Percentiles rank a stretch among this genome's conserved stretches.
Conservation (phyloP, 192 early-diverging fungal species). For the Coemansia sp. region DNA sequence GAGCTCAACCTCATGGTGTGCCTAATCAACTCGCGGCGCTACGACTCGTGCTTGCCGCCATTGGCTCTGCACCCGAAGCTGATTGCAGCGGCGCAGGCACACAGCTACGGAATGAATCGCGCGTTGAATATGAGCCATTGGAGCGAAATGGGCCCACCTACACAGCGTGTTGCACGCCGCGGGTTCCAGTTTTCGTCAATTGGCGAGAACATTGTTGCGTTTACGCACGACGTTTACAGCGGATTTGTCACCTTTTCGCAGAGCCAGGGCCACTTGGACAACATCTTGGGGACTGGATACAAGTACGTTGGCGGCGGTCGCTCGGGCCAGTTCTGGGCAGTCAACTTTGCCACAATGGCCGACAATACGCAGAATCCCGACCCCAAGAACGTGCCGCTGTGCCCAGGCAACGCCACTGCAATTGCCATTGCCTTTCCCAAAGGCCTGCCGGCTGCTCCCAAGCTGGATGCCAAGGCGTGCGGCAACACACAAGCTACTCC, state of each 20-base stretch:
- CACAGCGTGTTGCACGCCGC: conserved; percentile 26
- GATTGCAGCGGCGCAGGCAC: conserved; percentile 36
- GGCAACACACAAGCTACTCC: conserved; percentile 26
- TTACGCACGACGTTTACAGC: conserved; percentile 14
- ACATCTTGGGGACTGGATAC: conserved; percentile 19
- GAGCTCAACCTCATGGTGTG: conserved; percentile 42
- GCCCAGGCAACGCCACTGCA: conserved; percentile 33
- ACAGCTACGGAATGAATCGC: conserved; percentile 51
- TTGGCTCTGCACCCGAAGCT: conserved; percentile 34
- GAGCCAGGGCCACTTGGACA: conserved; percentile 35
- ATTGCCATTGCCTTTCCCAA: conserved; percentile 39
- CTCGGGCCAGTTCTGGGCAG: conserved; percentile 46
- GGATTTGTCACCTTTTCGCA: conserved; percentile 19
- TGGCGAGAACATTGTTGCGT: conserved; percentile 31
- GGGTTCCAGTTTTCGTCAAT: conserved; percentile 22
- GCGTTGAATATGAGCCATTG: conserved; percentile 40
- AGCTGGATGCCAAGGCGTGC: conserved; percentile 18
- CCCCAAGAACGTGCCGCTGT: conserved; percentile 28
- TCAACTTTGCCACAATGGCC: conserved; percentile 20
- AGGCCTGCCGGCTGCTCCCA: conserved; percentile 23
- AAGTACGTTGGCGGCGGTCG: conserved; percentile 39
- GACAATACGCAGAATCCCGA: conserved; percentile 12
- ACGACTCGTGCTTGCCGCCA: conserved; percentile 33
- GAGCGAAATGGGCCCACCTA: conserved; percentile 8
- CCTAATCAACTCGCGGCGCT: conserved; percentile 43